These are phyloP conservation scores for Kalanchoe fedtschenkoi DNA, from an alignment of 164 flowering plant genomes.

Conservation along the genomic window DNA sequence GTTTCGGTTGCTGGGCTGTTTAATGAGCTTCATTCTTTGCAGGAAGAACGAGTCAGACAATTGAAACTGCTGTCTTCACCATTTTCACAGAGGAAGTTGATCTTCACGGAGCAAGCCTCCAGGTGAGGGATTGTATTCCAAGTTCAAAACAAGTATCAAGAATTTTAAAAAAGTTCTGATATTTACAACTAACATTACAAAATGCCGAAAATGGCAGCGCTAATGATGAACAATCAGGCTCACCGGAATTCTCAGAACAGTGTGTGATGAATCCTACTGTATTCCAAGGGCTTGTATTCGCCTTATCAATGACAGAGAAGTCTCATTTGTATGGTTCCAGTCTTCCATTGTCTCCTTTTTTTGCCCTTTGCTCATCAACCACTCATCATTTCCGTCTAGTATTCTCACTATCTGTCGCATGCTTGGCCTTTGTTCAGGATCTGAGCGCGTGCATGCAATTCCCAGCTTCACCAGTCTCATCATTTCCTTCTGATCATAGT, in stretches of 20 bases:
- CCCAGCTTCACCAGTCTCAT: conserved; percentile 59
- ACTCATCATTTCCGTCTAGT: conserved; percentile 63
- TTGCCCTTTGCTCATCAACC: conserved; percentile 18
- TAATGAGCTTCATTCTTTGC: too few relatives aligned
- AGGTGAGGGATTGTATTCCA: too few relatives aligned
- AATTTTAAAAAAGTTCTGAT: too few relatives aligned
- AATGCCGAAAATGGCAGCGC: neutral
- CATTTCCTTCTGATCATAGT: conserved; percentile 42
- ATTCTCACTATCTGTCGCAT: conserved; percentile 71
- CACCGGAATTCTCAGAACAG: neutral
- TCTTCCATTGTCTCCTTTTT: conserved; percentile 44
- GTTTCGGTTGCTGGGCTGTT: too few relatives aligned
- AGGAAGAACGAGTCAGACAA: too few relatives aligned
- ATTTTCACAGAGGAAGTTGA: too few relatives aligned
- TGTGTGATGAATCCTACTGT: conserved; percentile 28
- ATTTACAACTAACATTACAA: neutral
- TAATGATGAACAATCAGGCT: neutral
- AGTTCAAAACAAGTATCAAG: too few relatives aligned
- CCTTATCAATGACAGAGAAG: conserved; percentile 47
- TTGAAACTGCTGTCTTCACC: too few relatives aligned
- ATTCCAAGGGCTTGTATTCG: conserved; percentile 86
- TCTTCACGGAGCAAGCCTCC: too few relatives aligned
- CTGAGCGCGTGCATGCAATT: conserved; percentile 57
- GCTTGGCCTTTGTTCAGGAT: conserved; percentile 59
- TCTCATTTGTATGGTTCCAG: conserved; percentile 48